These are phyloP conservation scores for Orobanche coerulescens DNA, from an alignment of 257 asterid species.

Conservation along the genomic window DNA sequence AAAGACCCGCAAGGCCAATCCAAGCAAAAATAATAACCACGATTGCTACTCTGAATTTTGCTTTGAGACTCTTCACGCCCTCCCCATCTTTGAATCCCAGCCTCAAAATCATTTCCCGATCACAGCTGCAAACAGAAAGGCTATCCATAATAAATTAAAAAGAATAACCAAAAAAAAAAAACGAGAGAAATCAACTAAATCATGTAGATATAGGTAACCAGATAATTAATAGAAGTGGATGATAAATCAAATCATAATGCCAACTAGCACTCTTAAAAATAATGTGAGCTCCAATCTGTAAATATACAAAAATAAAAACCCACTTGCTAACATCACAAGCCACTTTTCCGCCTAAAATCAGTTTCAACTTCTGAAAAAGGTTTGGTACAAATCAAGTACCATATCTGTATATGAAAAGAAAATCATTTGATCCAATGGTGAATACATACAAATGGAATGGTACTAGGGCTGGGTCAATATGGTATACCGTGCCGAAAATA, in stretches of 20 bases:
- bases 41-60: constrained; percentile 41
- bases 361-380: too few relatives aligned
- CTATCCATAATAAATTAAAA: constrained; percentile 21
- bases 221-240: neutral
- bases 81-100: constrained; percentile 17
- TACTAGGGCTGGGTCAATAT: too few relatives aligned
- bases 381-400: too few relatives aligned
- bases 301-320: constrained; percentile 14
- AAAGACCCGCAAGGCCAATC: constrained; percentile 56
- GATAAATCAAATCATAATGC: constrained; percentile 7
- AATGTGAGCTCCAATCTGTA: neutral
- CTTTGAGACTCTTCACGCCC: constrained; percentile 32
- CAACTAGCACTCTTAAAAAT: neutral
- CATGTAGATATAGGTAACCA: neutral
- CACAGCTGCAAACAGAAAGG: constrained; percentile 20
- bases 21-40: constrained; percentile 41
- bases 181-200: neutral
- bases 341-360: too few relatives aligned
- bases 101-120: constrained; percentile 20
- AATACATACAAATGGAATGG: too few relatives aligned
- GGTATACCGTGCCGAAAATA: too few relatives aligned
- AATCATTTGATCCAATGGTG: too few relatives aligned
- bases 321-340: too few relatives aligned
- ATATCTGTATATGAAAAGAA: too few relatives aligned
- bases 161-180: neutral